phyloP scores from a whole-genome alignment of 345 rosid genomes.

The Microcos paniculata region DNA sequence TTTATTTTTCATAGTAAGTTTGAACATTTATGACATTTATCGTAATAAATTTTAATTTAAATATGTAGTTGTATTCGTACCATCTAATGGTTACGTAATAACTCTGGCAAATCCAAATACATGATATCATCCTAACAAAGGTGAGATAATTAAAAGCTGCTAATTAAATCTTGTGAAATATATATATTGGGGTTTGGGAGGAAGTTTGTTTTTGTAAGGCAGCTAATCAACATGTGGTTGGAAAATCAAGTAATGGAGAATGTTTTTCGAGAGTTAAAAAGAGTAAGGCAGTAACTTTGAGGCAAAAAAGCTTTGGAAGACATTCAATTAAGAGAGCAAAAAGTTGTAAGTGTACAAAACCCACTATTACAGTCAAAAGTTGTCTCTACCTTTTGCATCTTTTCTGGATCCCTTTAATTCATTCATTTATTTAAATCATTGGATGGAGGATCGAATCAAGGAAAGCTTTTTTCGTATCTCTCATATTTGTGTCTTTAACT shows the following conservation, averaged over 20 bases:
- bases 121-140: no score
- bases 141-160: not conserved
- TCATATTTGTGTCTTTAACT: slow-evolving; percentile 12
- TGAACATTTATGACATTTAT: no score
- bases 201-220: no score
- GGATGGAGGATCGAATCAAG: slow-evolving; percentile 36
- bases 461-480: slow-evolving; percentile 35
- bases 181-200: not conserved
- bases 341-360: not conserved
- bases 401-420: slow-evolving; percentile 27
- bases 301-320: slow-evolving; percentile 13
- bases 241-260: not conserved
- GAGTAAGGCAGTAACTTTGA: slow-evolving; percentile 14
- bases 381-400: slow-evolving; percentile 27
- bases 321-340: slow-evolving; percentile 14
- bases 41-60: no score
- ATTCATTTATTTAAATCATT: slow-evolving; percentile 23
- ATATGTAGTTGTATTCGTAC: no score
- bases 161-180: not conserved
- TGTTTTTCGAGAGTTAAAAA: not conserved
- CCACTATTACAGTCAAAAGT: slow-evolving; percentile 46
- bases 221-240: not conserved
- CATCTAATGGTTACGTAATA: no score
- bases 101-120: no score
- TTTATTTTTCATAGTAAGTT: no score